Evolutionary conservation across 2,329 filamentous ascomycete species (phyloP).

Genomic region (Ophiocordyceps camponoti-leonardi): DNA sequence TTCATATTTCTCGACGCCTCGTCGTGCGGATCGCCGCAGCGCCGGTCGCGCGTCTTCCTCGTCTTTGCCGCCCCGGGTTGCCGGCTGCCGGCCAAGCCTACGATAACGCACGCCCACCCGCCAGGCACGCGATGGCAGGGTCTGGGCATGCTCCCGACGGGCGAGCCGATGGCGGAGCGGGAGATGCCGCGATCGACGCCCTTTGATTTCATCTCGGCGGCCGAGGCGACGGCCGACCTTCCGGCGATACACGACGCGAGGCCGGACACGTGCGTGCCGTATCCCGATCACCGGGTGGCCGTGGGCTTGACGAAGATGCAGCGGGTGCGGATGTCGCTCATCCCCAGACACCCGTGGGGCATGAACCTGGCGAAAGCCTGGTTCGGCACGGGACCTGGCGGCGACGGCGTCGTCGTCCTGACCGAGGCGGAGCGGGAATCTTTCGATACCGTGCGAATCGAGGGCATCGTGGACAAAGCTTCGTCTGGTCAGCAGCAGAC

Average conservation of each 20-base stretch:
- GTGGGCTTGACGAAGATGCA: slow-evolving; percentile 19
- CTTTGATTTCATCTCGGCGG: slow-evolving; percentile 38
- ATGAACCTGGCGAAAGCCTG: slow-evolving; percentile 31
- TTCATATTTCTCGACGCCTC: slow-evolving; percentile 54
- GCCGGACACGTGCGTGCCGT: slow-evolving; percentile 41
- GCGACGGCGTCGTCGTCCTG: no score
- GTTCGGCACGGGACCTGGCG: slow-evolving; percentile 10
- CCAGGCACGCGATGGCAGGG: slow-evolving; percentile 9
- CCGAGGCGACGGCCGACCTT: slow-evolving; percentile 39
- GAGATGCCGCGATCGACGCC: slow-evolving; percentile 27
- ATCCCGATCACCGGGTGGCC: slow-evolving; percentile 49
- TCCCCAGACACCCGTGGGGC: slow-evolving; percentile 41
- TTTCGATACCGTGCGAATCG: neutral
- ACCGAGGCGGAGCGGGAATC: neutral
- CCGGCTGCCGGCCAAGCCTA: slow-evolving; percentile 35
- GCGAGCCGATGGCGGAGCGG: slow-evolving; percentile 39
- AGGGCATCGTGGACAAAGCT: neutral
- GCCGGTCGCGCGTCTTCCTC: slow-evolving; percentile 51
- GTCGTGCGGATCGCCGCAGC: slow-evolving; percentile 49
- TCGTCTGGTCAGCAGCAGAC: no score
- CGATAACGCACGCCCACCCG: slow-evolving; percentile 46
- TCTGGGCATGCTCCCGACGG: slow-evolving; percentile 43
- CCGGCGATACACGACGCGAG: slow-evolving; percentile 45
- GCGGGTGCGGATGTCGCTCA: slow-evolving; percentile 30
- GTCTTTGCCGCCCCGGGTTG: slow-evolving; percentile 51